These are phyloP conservation scores for Eucalyptus sp. DNA, from an alignment of 345 rosid species.

Conservation along the genomic window DNA sequence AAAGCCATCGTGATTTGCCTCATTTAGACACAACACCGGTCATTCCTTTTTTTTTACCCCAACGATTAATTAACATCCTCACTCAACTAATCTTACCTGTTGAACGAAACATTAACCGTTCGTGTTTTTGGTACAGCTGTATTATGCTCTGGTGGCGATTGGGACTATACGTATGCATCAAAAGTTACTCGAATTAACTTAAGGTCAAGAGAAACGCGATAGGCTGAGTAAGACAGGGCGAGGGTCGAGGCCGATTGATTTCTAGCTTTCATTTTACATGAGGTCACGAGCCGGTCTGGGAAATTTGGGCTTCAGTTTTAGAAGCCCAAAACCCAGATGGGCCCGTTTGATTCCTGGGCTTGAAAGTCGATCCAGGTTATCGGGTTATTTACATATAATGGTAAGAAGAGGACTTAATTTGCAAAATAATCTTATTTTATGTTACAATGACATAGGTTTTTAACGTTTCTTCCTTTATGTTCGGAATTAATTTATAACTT, in stretches of 20 bases:
- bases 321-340: not conserved
- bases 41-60: rapidly evolving
- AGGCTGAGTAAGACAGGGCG: not conserved
- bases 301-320: not conserved
- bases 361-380: not conserved
- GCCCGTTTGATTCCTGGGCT: not conserved
- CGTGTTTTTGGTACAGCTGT: not conserved
- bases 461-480: not conserved
- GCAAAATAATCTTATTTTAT: not conserved
- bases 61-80: too few relatives aligned
- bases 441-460: not conserved
- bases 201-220: not conserved
- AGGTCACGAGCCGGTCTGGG: not conserved
- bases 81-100: not conserved
- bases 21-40: not conserved
- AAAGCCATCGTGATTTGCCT: not conserved
- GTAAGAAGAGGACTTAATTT: not conserved
- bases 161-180: not conserved
- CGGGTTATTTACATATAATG: not conserved
- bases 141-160: not conserved
- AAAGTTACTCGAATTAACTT: not conserved
- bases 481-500: not conserved
- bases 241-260: not conserved
- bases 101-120: not conserved
- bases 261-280: not conserved